Conservation (phyloP, 345 rosid genomes). For the Melaleuca alternifolia region DNA sequence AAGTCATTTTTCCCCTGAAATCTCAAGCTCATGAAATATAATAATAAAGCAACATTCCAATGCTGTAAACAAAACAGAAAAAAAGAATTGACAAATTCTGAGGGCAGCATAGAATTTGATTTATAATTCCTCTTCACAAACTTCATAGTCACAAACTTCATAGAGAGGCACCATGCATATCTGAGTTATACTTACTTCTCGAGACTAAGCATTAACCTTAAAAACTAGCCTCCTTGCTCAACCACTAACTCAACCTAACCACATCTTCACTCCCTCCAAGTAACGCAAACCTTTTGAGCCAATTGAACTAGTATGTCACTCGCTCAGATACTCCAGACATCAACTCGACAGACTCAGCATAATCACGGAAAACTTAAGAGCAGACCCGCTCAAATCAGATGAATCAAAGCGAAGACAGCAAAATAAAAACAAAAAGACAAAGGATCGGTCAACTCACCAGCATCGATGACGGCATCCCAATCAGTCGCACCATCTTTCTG, state of each 20-base stretch:
- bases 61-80: neutral
- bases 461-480: conserved; percentile 93
- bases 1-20: neutral
- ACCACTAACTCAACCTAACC: neutral
- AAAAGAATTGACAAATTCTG: neutral
- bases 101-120: neutral
- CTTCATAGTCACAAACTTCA: neutral
- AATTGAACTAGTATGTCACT: neutral
- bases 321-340: neutral
- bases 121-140: neutral
- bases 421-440: neutral
- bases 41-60: neutral
- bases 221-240: neutral
- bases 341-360: neutral
- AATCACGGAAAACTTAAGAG: neutral
- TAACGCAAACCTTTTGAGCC: neutral
- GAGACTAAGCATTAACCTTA: neutral
- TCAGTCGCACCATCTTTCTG: conserved; percentile 48
- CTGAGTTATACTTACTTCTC: neutral
- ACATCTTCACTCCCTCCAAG: neutral
- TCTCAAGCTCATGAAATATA: neutral
- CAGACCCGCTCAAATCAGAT: neutral
- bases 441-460: conserved; percentile 38
- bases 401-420: neutral
- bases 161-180: neutral